Base-by-base conservation (phyloP, 495 filamentous ascomycete species). In the Barbatosphaeria neglecta region DNA sequence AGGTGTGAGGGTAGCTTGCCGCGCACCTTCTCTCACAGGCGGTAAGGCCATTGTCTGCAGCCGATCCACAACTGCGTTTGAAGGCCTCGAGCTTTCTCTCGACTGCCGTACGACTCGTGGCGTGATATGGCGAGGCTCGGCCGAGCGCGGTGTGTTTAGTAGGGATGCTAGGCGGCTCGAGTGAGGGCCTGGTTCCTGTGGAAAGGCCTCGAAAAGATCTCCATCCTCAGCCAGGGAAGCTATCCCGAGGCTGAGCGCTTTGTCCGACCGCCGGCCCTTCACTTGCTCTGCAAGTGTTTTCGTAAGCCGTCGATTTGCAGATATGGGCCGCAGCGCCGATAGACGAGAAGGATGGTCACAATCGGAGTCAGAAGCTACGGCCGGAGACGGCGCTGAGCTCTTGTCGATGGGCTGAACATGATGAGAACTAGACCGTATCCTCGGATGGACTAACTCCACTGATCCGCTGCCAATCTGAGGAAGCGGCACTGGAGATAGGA, bases 161-260 rank as follows among this genome's bases (percentile, higher is more conserved):
- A 35, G 31, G 1, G 31, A 35, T 15, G 31, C 31, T 1, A 35
- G 31, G 13, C 31, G 31, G 1, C 31, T n/a, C 9, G 31, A 4
- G 22, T 43, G 49, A 20, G 37, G 38, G 24, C 28, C 3, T 35
- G 15, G 13, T 41, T 47, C 43, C 13, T 35, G 9, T n/a, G 13
- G 11, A 35, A n/a, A n/a, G n/a, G 9, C 11, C 39, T 46, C 37
- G 42, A 47, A 41, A 35, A 38, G 39, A 5, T 40, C 43, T 37
- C 51, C 66, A 57, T 76, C 72, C 50, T 77, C 72, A 40, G 65
- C 56, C 23, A 72, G 48, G 0, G 51, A 46, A 17, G 59, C 49
- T 44, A 69, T 51, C 13, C 54, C 39, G 54, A 53, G 37, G 48
- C 51, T 10, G 23, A 44, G 25, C 13, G 5, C 16, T 19, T 18